Conservation (phyloP, 2,329 filamentous ascomycete species). For the Cladosporium phlei region DNA sequence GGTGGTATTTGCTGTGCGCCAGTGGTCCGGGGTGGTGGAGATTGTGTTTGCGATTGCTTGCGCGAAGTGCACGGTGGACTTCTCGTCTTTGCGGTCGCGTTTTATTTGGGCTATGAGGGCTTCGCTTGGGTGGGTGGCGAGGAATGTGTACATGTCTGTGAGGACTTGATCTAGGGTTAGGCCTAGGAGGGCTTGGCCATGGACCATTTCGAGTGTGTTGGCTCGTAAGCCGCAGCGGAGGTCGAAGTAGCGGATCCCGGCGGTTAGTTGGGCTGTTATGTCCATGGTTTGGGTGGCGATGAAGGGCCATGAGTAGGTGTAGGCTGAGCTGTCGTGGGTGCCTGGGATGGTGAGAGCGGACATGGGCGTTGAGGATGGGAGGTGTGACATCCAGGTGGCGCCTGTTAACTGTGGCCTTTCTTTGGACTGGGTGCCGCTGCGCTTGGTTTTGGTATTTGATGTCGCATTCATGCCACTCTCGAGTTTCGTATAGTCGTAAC, state of each 20-base stretch:
- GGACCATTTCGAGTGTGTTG: conserved; percentile 34
- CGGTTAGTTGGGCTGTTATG: conserved; percentile 28
- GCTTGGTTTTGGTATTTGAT: background rate
- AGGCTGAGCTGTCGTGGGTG: conserved; percentile 35
- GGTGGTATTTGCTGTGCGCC: conserved; percentile 33
- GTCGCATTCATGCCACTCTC: background rate
- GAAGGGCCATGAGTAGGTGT: conserved; percentile 32
- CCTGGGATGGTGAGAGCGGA: conserved; percentile 33
- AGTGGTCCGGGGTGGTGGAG: conserved; percentile 22
- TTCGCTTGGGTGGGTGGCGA: conserved; percentile 27
- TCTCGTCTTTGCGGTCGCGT: conserved; percentile 30
- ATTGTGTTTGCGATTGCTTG: conserved; percentile 32
- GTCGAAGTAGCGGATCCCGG: conserved; percentile 35
- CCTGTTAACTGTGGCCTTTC: conserved; percentile 4
- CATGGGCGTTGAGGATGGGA: conserved; percentile 24
- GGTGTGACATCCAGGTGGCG: conserved; percentile 25
- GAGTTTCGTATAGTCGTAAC: background rate
- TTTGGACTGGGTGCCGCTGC: background rate
- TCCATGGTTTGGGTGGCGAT: conserved; percentile 31
- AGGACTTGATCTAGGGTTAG: conserved; percentile 28
- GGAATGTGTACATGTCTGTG: conserved; percentile 27
- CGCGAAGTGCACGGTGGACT: conserved; percentile 35
- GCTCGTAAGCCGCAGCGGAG: conserved; percentile 31
- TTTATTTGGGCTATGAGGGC: conserved; percentile 34
- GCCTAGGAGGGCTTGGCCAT: conserved; percentile 29